Conservation (phyloP, 2,329 filamentous ascomycete species). For the Fusarium chuoi region DNA sequence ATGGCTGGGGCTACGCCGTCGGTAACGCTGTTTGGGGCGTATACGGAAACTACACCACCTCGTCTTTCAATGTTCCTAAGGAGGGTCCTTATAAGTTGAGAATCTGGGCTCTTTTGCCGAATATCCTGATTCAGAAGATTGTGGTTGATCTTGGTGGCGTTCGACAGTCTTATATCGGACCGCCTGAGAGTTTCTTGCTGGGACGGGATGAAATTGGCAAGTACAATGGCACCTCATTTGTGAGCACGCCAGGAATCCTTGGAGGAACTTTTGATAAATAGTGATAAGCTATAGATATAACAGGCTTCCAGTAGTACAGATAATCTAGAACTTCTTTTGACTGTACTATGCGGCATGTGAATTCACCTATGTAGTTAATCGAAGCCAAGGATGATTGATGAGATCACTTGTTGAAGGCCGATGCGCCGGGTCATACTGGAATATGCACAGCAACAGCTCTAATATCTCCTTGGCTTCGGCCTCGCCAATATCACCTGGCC, state of each 20-base stretch:
- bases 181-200: constrained; percentile 63
- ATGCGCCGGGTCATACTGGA: not conserved
- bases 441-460: not conserved
- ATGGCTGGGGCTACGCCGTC: constrained; percentile 45
- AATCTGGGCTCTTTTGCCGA: constrained; percentile 63
- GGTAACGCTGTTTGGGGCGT: constrained; percentile 60
- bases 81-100: constrained; percentile 61
- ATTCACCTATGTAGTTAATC: accelerated
- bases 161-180: constrained; percentile 64
- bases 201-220: constrained; percentile 13
- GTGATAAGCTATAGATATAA: accelerated
- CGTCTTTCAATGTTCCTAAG: constrained; percentile 52
- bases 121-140: constrained; percentile 66
- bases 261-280: not conserved
- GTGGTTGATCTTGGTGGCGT: constrained; percentile 66
- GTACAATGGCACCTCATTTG: constrained; percentile 30
- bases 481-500: not conserved
- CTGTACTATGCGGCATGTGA: accelerated
- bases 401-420: not conserved
- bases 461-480: not conserved
- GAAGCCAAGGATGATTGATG: not conserved
- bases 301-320: accelerated
- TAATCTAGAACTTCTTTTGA: accelerated
- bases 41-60: constrained; percentile 56
- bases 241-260: not conserved